Percentiles rank a stretch among this genome's conserved stretches.
These are phyloP conservation scores for Paramarasmius palmivorus DNA, from an alignment of 1,284 basidiomycete genomes.

Conservation along the genomic window DNA sequence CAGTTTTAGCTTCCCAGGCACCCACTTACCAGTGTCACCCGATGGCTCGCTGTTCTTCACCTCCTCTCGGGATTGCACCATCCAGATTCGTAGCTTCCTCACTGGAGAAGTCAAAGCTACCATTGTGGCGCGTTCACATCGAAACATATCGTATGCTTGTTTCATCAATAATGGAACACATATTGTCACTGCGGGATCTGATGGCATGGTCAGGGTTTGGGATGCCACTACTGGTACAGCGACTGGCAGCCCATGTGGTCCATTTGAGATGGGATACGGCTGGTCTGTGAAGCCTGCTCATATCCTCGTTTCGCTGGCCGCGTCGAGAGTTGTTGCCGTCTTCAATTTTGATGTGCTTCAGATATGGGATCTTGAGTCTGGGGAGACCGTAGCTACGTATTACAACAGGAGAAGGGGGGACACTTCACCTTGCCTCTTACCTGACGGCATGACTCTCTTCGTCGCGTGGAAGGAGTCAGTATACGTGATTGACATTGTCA, in stretches of 20 bases:
- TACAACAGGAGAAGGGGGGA: no score
- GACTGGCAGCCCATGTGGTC: neutral
- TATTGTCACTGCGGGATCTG: neutral
- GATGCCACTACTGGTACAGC: neutral
- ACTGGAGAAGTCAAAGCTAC: neutral
- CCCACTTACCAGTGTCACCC: neutral
- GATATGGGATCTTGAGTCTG: no score
- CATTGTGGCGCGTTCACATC: neutral
- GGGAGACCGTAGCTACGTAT: no score
- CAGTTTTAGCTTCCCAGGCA: neutral
- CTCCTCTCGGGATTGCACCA: conserved; percentile 4
- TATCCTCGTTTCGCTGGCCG: neutral
- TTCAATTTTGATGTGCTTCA: no score
- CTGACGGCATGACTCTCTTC: no score
- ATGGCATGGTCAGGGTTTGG: neutral
- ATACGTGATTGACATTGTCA: no score
- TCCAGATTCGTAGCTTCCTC: neutral
- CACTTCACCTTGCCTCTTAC: no score
- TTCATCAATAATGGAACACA: neutral
- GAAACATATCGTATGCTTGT: neutral
- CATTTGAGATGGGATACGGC: neutral
- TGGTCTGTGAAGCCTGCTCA: neutral
- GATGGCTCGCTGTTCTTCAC: conserved; percentile 1
- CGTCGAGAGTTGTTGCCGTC: neutral
- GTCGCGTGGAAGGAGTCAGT: no score